Evolutionary conservation across 306 rosid species (phyloP), one percentile per base, ranked within the genome.

Genomic region (Lagenaria siceraria): DNA sequence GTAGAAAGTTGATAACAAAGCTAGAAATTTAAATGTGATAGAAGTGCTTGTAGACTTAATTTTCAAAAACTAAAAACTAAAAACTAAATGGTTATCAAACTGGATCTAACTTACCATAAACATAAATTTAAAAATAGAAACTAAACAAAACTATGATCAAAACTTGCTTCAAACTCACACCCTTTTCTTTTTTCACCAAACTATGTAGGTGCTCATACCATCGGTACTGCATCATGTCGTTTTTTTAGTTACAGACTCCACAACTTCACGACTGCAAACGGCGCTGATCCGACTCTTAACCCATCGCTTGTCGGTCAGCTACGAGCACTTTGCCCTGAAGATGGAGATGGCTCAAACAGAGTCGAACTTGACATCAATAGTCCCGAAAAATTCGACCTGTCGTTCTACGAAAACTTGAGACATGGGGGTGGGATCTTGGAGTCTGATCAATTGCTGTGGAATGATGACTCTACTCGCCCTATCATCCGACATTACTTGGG

Each of bases 391-490:
- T 74, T 74, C 11, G 78, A 74, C 78, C 0, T 58, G 9, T 51
- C 62, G 21, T 74, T 31, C 63, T 74, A 29, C 51, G 3, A 48
- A 54, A 74, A 74, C 64, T 33, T 74, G 49, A 53, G 49, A 29
- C 25, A 13, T 4, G 78, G 64, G 0, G 49, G 64, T 1, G 78
- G 78, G 49, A 54, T 74, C 22, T 38, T 74, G n/a, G 78, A 74
- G 64, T 74, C 78, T 0, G 78, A 74, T 55, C 78, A 74, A 3
- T 11, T 29, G 64, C 51, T 74, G 27, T 74, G 78, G 78, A 74
- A n/a, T 4, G 78, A 74, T 18, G 63, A 14, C 12, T 74, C 78
- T 4, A 74, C 78, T 53, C 61, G 49, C 4, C 18, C 64, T 4
- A 29, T 54, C 7, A 31, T 53, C 4, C 64, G 14, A 15, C 48